phyloP scores from a whole-genome alignment of 164 flowering plant genomes.

The Sedum album region DNA sequence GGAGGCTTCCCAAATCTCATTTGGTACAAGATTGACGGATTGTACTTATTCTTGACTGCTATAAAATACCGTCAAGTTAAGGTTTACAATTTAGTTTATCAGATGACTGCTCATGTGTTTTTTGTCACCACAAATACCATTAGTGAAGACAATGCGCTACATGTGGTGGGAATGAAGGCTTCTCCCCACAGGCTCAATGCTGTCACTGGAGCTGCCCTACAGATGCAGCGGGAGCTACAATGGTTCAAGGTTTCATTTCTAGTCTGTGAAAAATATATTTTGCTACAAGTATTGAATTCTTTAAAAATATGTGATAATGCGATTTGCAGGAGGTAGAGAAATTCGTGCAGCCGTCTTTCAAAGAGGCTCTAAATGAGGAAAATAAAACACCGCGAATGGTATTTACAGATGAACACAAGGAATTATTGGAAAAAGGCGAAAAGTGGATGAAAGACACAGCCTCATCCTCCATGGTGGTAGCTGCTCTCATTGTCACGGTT shows the following conservation, averaged over 20 bases:
- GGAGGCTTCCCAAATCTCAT: not conserved
- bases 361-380: too few species aligned
- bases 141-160: not conserved
- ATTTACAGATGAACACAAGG: too few species aligned
- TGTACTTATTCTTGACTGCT: not conserved
- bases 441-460: too few species aligned
- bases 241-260: not conserved
- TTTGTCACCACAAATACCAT: not conserved
- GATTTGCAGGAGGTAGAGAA: too few species aligned
- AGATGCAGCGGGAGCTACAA: not conserved
- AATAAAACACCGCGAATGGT: too few species aligned
- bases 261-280: not conserved
- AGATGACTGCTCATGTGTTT: not conserved
- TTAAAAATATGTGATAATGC: too few species aligned
- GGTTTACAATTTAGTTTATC: not conserved
- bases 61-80: not conserved
- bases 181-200: not conserved
- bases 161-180: not conserved
- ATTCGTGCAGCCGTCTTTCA: too few species aligned
- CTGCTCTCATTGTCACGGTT: too few species aligned
- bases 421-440: too few species aligned
- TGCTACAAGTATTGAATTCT: too few species aligned
- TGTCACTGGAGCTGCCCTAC: not conserved
- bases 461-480: too few species aligned
- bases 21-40: not conserved